These are phyloP conservation scores for Eimeria zaria DNA, from an alignment of 169 alveolate genomes.

Conservation along the genomic window DNA sequence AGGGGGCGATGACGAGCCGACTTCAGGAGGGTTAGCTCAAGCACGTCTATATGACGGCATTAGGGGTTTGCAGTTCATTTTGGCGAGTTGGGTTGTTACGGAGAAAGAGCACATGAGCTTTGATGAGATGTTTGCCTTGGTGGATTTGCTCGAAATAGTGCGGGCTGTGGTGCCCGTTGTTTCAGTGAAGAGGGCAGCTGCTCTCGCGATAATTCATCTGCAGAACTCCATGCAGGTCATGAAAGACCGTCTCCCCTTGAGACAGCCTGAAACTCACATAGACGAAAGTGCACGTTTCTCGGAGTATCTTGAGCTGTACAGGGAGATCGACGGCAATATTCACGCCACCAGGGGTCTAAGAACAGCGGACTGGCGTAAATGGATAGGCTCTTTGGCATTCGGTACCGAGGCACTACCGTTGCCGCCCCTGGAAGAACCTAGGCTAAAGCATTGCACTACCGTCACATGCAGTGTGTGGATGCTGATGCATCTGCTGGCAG, in stretches of 20 bases:
- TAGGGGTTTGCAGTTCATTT: constrained; percentile 38
- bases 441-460: constrained; percentile 76
- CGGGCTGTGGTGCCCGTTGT: constrained; percentile 24
- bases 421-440: constrained; percentile 68
- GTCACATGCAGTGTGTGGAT: constrained; percentile 81
- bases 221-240: neutral
- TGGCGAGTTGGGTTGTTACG: constrained; percentile 70
- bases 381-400: constrained; percentile 19
- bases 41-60: constrained; percentile 59
- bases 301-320: constrained; percentile 31
- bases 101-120: constrained; percentile 16
- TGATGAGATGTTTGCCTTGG: constrained; percentile 54
- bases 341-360: neutral
- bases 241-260: neutral
- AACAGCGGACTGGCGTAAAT: constrained; percentile 42
- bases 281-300: constrained; percentile 8
- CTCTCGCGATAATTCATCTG: constrained; percentile 31
- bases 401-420: constrained; percentile 61
- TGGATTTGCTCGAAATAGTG: constrained; percentile 45
- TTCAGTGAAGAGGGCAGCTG: constrained; percentile 33
- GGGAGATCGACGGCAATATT: neutral
- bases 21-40: neutral
- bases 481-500: constrained; percentile 74
- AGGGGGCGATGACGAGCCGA: neutral
- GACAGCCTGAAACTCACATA: neutral